Evolutionary conservation across 2,329 filamentous ascomycete species (phyloP).

Genomic region (Aspergillus neotritici): DNA sequence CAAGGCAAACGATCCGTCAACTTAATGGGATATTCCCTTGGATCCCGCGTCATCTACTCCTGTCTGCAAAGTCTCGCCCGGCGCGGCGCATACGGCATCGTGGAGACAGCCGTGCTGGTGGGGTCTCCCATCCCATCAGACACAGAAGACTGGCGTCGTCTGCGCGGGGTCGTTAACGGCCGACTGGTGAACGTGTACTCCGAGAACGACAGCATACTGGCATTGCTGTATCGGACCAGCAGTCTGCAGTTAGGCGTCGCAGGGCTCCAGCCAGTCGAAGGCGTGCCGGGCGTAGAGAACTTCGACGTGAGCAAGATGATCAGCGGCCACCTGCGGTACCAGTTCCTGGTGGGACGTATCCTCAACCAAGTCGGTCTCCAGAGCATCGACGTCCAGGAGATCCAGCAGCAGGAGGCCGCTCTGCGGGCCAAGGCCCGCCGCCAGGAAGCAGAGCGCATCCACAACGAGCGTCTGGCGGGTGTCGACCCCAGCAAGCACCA

Average conservation of each 20-base stretch:
- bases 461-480: conserved; percentile 27
- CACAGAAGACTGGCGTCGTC: conserved; percentile 65
- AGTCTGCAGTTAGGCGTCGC: conserved; percentile 78
- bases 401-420: conserved; percentile 40
- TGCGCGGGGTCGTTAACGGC: conserved; percentile 73
- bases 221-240: conserved; percentile 78
- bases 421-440: conserved; percentile 35
- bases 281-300: conserved; percentile 52
- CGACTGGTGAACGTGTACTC: conserved; percentile 84
- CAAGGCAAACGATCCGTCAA: conserved; percentile 79
- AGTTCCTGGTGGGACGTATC: conserved; percentile 61
- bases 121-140: conserved; percentile 73
- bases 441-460: conserved; percentile 32
- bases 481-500: conserved; percentile 7
- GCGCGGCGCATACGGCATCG: conserved; percentile 71
- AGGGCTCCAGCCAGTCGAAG: conserved; percentile 68
- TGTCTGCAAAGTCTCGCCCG: conserved; percentile 73
- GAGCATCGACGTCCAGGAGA: conserved; percentile 50
- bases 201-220: conserved; percentile 79
- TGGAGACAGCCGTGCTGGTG: conserved; percentile 79
- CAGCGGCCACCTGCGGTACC: conserved; percentile 65
- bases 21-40: conserved; percentile 74
- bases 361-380: conserved; percentile 65
- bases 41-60: conserved; percentile 74
- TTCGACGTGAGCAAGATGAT: conserved; percentile 61